Evolutionary conservation across 148 eudicot genomes (phyloP).

Genomic region (Polygonum aviculare): DNA sequence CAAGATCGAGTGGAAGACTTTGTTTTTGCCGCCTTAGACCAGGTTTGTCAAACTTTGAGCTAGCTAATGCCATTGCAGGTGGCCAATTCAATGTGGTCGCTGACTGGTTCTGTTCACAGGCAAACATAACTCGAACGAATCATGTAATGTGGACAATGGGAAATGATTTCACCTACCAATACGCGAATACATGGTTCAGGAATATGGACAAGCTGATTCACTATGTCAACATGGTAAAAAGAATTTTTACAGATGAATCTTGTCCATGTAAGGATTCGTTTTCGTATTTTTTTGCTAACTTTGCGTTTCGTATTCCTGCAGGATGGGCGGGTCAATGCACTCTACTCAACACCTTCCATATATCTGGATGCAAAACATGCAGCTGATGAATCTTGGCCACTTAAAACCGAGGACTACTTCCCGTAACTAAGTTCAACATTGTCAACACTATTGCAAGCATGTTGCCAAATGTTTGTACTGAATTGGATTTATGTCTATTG

Average conservation of each 20-base stretch:
- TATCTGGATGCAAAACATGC: slow-evolving; percentile 91
- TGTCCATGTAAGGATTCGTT: too few species aligned
- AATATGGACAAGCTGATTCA: slow-evolving; percentile 96
- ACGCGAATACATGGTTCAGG: slow-evolving; percentile 85
- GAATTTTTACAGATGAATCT: too few species aligned
- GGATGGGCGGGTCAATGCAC: slow-evolving; percentile 98
- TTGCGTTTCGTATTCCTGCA: slow-evolving; percentile 14
- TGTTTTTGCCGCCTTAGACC: slow-evolving; percentile 77
- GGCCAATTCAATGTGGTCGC: slow-evolving; percentile 18
- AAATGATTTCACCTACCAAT: slow-evolving; percentile 91
- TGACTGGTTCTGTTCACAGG: slow-evolving; percentile 37
- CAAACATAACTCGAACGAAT: slow-evolving; percentile 81
- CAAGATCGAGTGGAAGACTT: slow-evolving; percentile 80
- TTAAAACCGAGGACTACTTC: slow-evolving; percentile 79
- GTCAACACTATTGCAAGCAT: neutral
- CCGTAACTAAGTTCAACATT: slow-evolving; percentile 54
- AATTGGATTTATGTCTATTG: neutral
- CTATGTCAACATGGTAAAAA: slow-evolving; percentile 65
- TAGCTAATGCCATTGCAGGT: too few species aligned
- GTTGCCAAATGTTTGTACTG: neutral
- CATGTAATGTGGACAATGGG: slow-evolving; percentile 99
- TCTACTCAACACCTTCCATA: slow-evolving; percentile 85
- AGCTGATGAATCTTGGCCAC: slow-evolving; percentile 66
- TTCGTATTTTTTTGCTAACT: neutral
- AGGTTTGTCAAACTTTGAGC: slow-evolving; percentile 25